Evolutionary conservation across 768 basidiomycete species (phyloP).

Genomic region (Mycena venus): DNA sequence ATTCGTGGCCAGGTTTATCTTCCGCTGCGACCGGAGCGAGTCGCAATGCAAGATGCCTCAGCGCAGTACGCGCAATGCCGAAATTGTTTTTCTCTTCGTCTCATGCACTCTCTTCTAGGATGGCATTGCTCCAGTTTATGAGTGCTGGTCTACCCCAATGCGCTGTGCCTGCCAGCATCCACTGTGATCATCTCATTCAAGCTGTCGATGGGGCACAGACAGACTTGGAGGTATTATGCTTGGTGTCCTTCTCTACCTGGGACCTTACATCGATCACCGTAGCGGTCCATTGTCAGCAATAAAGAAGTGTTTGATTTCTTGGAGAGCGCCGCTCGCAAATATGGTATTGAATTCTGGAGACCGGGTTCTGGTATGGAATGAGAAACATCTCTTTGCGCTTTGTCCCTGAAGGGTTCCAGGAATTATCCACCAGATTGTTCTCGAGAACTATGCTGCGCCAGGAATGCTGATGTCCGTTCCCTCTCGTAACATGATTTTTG

Average conservation of each 20-base stretch:
- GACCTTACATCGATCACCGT: not conserved
- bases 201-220: slow-evolving; percentile 89
- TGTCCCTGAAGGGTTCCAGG: slow-evolving; percentile 3
- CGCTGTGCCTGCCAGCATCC: slow-evolving; percentile 92
- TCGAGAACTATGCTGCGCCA: slow-evolving; percentile 97
- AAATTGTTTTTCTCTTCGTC: slow-evolving; percentile 3
- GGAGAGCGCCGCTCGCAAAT: slow-evolving; percentile 90
- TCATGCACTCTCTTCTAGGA: slow-evolving; percentile 58
- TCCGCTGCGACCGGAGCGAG: slow-evolving; percentile 91
- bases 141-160: slow-evolving; percentile 89
- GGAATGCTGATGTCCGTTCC: slow-evolving; percentile 87
- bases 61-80: slow-evolving; percentile 74
- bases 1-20: slow-evolving; percentile 91
- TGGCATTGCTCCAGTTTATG: slow-evolving; percentile 98
- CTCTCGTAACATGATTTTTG: slow-evolving; percentile 4
- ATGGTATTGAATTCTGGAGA: slow-evolving; percentile 98
- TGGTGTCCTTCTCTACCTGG: not conserved
- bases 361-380: slow-evolving; percentile 81
- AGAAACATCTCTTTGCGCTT: too few species aligned
- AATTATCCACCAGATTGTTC: slow-evolving; percentile 97
- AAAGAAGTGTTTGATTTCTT: slow-evolving; percentile 98
- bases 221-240: slow-evolving; percentile 78
- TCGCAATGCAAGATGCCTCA: slow-evolving; percentile 97
- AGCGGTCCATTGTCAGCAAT: slow-evolving; percentile 90
- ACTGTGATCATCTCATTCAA: slow-evolving; percentile 98